These are phyloP conservation scores for Otatea glauca DNA, from an alignment of 176 grass and related monocot genomes.

Conservation along the genomic window DNA sequence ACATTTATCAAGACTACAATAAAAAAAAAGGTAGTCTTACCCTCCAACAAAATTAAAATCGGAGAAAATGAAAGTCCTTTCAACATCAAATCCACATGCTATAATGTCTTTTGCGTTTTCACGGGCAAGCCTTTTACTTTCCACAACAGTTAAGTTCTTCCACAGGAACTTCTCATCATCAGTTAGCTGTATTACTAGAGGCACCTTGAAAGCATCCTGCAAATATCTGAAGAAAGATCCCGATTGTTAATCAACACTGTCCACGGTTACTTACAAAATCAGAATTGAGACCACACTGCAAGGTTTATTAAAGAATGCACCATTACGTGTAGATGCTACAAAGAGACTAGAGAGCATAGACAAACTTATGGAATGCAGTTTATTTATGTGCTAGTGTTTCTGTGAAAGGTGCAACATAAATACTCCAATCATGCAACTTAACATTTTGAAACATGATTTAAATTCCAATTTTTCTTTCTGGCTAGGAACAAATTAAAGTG, in stretches of 20 bases:
- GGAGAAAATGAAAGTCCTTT: constrained; percentile 88
- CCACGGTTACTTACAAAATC: neutral
- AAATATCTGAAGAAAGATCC: constrained; percentile 67
- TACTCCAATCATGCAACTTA: neutral
- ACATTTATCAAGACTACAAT: neutral
- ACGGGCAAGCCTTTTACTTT: constrained; percentile 84
- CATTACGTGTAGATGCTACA: neutral
- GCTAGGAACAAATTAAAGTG: neutral
- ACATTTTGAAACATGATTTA: constrained; percentile 4
- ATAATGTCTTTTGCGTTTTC: constrained; percentile 99
- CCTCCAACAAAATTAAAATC: constrained; percentile 85
- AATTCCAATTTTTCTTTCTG: neutral
- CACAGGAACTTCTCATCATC: constrained; percentile 91
- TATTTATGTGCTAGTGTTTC: neutral
- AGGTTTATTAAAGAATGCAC: constrained; percentile 13
- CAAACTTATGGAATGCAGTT: neutral
- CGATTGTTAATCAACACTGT: neutral
- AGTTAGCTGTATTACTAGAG: constrained; percentile 94
- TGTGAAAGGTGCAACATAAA: neutral
- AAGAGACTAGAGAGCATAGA: neutral
- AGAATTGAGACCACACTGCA: neutral
- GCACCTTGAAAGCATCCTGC: constrained; percentile 95
- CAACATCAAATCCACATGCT: constrained; percentile 88
- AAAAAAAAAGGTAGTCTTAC: constrained; percentile 54
- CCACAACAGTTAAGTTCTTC: constrained; percentile 82